Evolutionary conservation across 2,329 filamentous ascomycete genomes (phyloP), one percentile per base, ranked within the genome.

Genomic region (Fusarium paranaense): DNA sequence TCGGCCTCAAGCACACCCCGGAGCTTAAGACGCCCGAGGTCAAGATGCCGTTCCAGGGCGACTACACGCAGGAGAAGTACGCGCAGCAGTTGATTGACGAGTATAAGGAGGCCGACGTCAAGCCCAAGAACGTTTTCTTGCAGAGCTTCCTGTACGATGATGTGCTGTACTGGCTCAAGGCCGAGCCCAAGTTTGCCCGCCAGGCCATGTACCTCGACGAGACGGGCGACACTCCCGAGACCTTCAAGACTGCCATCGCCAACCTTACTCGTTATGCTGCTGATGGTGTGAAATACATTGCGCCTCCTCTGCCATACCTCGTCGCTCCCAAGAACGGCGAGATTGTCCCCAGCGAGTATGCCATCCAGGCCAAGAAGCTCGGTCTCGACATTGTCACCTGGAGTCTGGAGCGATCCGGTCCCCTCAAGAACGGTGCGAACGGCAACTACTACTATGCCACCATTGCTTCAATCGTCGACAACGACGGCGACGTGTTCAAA

Each of bases 21-120:
- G 91, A 93, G 82, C 86, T 93, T 35, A 94, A 94, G 85, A 89
- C 89, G 0, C 91, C 90, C 38, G 84, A 89, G 74, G 89, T 94
- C n/a, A 79, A 86, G n/a, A 94, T 94, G 91, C 92, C 92, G 0
- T 94, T 92, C 79, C 79, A 85, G 50, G 86, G 85, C 33, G 79
- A 86, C 78, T 94, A 93, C 84, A 94, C 92, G 0, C 91, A 93
- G 78, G 83, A 89, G 74, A 83, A 86, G 76, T 94, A 90, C 78
- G 89, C 90, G 0, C 90, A 92, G 82, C 90, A 93, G 80, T 82
- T 94, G 69, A 86, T 92, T 65, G 87, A 92, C 77, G 87, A 89
- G 63, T 91, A 91, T 83, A 85, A 86, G 68, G 79, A 81, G 1
- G 86, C 87, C 18, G 84, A 85, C 27, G 87, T 93, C 79, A 80